A percentile compares a stretch with the other conserved stretches of the same genome.
phyloP scores from a whole-genome alignment of 495 filamentous ascomycete genomes.

The Corynascus novoguineensis region DNA sequence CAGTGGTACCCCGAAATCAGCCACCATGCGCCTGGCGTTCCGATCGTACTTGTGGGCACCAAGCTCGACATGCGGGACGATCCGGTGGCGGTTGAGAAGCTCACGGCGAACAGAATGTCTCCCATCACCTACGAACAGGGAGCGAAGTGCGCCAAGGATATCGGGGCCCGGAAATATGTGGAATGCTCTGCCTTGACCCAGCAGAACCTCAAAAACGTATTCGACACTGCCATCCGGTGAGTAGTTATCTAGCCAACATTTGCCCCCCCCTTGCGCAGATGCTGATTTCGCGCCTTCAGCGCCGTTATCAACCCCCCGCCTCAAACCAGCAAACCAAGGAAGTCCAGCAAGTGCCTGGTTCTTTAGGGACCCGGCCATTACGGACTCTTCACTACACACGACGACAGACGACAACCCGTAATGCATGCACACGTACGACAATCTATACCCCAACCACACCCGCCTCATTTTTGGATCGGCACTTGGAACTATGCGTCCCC shows the following conservation, averaged over 20 bases:
- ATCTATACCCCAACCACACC: conserved; percentile 23
- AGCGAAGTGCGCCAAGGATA: conserved; percentile 79
- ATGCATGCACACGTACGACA: conserved; percentile 16
- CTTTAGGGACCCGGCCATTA: conserved; percentile 43
- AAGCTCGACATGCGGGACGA: conserved; percentile 96
- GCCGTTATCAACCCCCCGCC: conserved; percentile 82
- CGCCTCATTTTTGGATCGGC: conserved; percentile 8
- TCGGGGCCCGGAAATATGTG: conserved; percentile 87
- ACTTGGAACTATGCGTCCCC: not conserved
- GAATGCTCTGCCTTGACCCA: conserved; percentile 98
- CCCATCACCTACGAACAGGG: conserved; percentile 89
- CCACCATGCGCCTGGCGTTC: conserved; percentile 90
- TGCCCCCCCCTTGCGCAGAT: not conserved
- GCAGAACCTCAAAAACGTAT: conserved; percentile 92
- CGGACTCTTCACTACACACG: not conserved
- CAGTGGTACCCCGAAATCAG: conserved; percentile 97
- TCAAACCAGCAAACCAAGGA: conserved; percentile 57
- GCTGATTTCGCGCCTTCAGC: conserved; percentile 37
- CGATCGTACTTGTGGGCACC: conserved; percentile 95
- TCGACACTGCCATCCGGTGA: conserved; percentile 94
- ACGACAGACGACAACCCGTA: conserved; percentile 17
- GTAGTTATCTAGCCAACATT: conserved; percentile 15
- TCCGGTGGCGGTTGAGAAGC: conserved; percentile 64
- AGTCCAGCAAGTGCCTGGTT: conserved; percentile 62
- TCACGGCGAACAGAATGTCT: conserved; percentile 82